phyloP scores from a whole-genome alignment of 768 basidiomycete species.

The Termitomyces titanicus region DNA sequence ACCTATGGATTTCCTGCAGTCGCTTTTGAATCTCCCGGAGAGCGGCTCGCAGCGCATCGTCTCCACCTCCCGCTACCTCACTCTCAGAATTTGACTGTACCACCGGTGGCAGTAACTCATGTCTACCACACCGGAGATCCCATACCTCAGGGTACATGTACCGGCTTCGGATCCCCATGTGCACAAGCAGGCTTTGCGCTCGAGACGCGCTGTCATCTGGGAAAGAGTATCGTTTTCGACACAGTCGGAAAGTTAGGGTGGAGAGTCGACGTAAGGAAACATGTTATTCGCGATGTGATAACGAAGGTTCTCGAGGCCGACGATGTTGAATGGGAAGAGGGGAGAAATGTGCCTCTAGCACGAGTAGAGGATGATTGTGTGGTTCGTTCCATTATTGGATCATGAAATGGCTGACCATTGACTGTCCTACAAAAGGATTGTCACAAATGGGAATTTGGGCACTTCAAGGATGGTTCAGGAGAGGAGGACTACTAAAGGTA shows the following conservation, averaged over 20 bases:
- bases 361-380: slow-evolving; percentile 13
- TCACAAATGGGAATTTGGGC: slow-evolving; percentile 14
- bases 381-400: neutral
- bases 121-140: slow-evolving; percentile 93
- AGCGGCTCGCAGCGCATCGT: slow-evolving; percentile 69
- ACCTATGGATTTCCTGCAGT: slow-evolving; percentile 93
- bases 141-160: slow-evolving; percentile 83
- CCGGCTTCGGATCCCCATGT: slow-evolving; percentile 71
- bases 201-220: slow-evolving; percentile 85
- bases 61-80: slow-evolving; percentile 84
- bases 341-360: slow-evolving; percentile 32
- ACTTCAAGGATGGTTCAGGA: slow-evolving; percentile 5
- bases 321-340: slow-evolving; percentile 49
- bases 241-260: slow-evolving; percentile 80
- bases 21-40: slow-evolving; percentile 84
- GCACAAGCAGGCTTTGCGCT: slow-evolving; percentile 84
- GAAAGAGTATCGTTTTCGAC: slow-evolving; percentile 85
- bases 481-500: neutral
- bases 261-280: slow-evolving; percentile 76
- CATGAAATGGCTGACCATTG: neutral
- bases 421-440: slow-evolving; percentile 8
- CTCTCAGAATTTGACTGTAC: slow-evolving; percentile 11
- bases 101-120: slow-evolving; percentile 57
- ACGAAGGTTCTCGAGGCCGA: slow-evolving; percentile 51
- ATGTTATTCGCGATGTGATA: slow-evolving; percentile 69